Evolutionary conservation across 1,139 yeast species (phyloP).

Genomic region (Geotrichum cucujoidarum): DNA sequence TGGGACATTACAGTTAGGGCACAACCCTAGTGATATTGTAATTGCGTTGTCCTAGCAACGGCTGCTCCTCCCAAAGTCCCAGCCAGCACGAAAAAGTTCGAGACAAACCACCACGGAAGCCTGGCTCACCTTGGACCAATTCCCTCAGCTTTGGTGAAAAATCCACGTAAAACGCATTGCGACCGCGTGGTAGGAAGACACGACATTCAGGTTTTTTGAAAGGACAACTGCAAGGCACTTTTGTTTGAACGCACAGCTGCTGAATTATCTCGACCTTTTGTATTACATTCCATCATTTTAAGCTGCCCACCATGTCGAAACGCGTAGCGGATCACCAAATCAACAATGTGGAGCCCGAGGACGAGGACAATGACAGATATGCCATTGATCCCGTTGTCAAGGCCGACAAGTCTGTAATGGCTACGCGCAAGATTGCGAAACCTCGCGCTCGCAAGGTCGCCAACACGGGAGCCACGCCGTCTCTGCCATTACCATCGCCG

Average conservation of each 20-base stretch:
- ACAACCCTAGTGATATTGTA: constrained; percentile 1
- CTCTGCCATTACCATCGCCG: constrained; percentile 4
- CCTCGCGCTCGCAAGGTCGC: constrained; percentile 7
- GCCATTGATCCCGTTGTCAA: constrained; percentile 3
- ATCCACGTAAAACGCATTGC: background rate
- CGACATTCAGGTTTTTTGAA: background rate
- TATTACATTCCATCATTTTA: background rate
- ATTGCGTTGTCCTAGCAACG: background rate
- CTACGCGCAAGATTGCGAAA: constrained; percentile 5
- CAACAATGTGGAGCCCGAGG: background rate
- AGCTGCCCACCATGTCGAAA: constrained; percentile 1
- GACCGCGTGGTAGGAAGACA: background rate
- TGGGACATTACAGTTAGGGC: too few species aligned
- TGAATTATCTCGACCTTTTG: background rate
- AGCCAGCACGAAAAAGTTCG: background rate
- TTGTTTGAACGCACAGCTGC: too few species aligned
- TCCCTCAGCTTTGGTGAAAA: background rate
- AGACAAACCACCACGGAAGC: background rate
- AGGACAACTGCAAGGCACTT: background rate
- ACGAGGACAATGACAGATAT: background rate
- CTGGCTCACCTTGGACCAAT: too few species aligned
- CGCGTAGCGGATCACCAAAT: background rate
- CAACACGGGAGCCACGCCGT: background rate
- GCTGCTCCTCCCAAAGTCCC: background rate
- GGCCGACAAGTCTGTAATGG: constrained; percentile 6